Base-by-base conservation (phyloP, 106 monocot species). In the Platanthera guangdongensis region DNA sequence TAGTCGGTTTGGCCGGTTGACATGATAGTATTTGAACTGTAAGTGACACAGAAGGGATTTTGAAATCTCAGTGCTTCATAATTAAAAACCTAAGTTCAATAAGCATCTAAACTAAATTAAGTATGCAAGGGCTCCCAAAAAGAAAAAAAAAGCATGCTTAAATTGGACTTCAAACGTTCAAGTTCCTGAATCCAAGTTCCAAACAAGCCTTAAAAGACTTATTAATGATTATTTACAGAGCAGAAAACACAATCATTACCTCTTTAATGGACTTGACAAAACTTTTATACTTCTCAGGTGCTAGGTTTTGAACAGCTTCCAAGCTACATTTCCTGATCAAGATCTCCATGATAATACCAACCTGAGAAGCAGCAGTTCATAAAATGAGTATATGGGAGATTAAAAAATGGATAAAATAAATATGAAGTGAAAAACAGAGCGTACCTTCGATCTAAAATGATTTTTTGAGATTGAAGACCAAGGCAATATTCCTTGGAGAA, bases 401-500 rank as follows among this genome's bases (percentile, higher is more conserved):
- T 70, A 14, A 25, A 28, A 21, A 22, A n/a, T 50, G 15, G 28
- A 52, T 60, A 25, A 16, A 50, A 54, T 8, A 39, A 48, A 64
- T 30, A 0, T 16, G 4, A 71, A 60, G 39, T n/a, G 39, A 70
- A 3, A 21, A 68, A 65, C 4, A 39, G 30, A 21, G 73, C 76
- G 63, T 91, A 73, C 97, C 91, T 99, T 99, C 76, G 86, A 80
- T 84, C 86, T 92, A 70, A 94, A 99, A 92, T 99, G 97, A 75
- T 90, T 59, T 75, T 90, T 99, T 57, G 97, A 90, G 28, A 99
- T 85, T 54, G 84, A 86, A 15, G 92, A 90, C 97, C 91, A 99
- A 46, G 97, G 92, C 47, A 92, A 88, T 74, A 92, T 81, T 52
- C 82, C 94, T 74, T 75, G 80, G 16, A 94, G 60, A 81, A 99